These are phyloP conservation scores for Lactuca saligna DNA, from an alignment of 129 eudicot species.

Conservation along the genomic window DNA sequence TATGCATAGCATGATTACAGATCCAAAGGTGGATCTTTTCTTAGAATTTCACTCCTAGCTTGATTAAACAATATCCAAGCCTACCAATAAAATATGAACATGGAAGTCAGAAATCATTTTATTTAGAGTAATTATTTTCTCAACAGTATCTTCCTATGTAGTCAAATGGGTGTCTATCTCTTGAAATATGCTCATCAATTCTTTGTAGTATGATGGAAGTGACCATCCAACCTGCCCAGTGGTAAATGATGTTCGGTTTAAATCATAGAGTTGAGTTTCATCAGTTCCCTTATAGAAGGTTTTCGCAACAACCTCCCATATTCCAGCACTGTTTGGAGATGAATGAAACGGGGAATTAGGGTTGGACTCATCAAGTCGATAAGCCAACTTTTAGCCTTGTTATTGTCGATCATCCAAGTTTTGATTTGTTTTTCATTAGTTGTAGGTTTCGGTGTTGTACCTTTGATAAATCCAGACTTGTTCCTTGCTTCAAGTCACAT, in stretches of 20 bases:
- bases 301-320: conserved; percentile 16
- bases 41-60: too few relatives aligned
- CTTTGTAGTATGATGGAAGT: not conserved
- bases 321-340: conserved; percentile 1
- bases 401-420: not conserved
- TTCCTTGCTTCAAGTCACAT: too few relatives aligned
- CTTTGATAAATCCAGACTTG: too few relatives aligned
- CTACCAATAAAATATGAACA: not conserved
- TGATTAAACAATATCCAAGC: too few relatives aligned
- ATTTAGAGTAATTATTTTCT: not conserved
- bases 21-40: not conserved
- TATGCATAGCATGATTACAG: conserved; percentile 15
- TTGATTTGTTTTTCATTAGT: not conserved
- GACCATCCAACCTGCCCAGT: not conserved
- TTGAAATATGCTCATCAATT: conserved; percentile 5
- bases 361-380: not conserved
- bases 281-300: conserved; percentile 13
- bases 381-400: too few relatives aligned
- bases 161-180: not conserved
- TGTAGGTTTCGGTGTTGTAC: too few relatives aligned
- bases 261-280: conserved; percentile 10
- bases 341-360: not conserved
- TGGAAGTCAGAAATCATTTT: not conserved
- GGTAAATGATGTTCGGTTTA: conserved; percentile 2
- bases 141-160: not conserved